phyloP scores from a whole-genome alignment of 1,139 yeast genomes.

The Kodamaea sp. region DNA sequence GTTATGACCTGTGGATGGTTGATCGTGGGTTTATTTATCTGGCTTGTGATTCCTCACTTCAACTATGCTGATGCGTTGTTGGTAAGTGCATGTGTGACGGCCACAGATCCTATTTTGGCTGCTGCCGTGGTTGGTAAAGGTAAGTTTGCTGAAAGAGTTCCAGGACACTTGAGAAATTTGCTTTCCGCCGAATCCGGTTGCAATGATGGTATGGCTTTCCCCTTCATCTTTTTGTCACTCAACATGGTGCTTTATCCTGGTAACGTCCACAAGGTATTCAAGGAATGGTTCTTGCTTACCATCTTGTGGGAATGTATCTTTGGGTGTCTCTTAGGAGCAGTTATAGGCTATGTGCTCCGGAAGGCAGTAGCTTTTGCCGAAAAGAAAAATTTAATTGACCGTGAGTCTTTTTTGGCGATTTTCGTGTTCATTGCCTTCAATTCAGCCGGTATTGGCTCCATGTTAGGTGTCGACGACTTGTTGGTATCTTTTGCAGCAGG shows the following conservation, averaged over 20 bases:
- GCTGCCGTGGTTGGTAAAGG: conserved; percentile 99
- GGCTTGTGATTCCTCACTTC: conserved; percentile 83
- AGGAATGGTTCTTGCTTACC: conserved; percentile 82
- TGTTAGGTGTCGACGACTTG: conserved; percentile 90
- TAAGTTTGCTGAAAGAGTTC: conserved; percentile 94
- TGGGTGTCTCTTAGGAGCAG: conserved; percentile 77
- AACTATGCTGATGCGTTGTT: conserved; percentile 74
- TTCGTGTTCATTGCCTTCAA: conserved; percentile 82
- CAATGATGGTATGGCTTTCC: conserved; percentile 98
- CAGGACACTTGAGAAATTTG: conserved; percentile 90
- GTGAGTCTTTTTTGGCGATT: conserved; percentile 91
- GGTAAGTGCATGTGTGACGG: conserved; percentile 92
- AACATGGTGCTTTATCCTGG: conserved; percentile 69
- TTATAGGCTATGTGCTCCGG: conserved; percentile 76
- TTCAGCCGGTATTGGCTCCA: conserved; percentile 92
- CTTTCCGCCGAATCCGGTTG: conserved; percentile 95
- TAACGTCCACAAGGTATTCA: conserved; percentile 66
- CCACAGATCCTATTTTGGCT: conserved; percentile 96
- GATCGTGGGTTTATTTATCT: conserved; percentile 79
- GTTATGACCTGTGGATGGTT: conserved; percentile 97
- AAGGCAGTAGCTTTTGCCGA: conserved; percentile 81
- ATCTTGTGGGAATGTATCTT: conserved; percentile 85
- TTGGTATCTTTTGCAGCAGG: conserved; percentile 95
- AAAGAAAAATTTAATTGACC: conserved; percentile 70
- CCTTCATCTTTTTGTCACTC: conserved; percentile 79